Conservation (phyloP, 176 grass and related monocot genomes). For the Pontederia paniculata region DNA sequence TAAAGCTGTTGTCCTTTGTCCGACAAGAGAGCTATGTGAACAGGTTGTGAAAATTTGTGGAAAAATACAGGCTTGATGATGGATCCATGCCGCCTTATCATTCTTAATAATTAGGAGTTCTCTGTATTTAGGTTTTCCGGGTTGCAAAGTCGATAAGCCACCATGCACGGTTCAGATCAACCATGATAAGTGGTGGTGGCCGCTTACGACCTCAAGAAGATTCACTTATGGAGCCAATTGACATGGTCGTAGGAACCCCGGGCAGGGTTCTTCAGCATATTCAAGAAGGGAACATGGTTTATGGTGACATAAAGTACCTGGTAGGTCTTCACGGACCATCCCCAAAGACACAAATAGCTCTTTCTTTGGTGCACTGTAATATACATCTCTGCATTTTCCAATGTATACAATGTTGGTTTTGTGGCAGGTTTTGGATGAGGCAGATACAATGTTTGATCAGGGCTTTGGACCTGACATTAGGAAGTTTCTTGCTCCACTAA, state of each 20-base stretch:
- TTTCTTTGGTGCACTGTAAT: background rate
- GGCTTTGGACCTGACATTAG: constrained; percentile 77
- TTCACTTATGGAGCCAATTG: constrained; percentile 72
- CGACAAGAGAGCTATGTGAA: constrained; percentile 86
- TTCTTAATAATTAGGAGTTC: too few relatives aligned
- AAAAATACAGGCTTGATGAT: too few relatives aligned
- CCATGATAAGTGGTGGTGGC: constrained; percentile 80
- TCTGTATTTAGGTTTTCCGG: constrained; percentile 48
- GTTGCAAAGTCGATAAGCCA: constrained; percentile 91
- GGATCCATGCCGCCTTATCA: too few relatives aligned
- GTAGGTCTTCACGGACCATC: constrained; percentile 30
- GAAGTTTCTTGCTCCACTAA: constrained; percentile 86
- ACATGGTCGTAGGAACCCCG: constrained; percentile 92
- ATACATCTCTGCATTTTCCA: background rate
- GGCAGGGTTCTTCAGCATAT: constrained; percentile 94
- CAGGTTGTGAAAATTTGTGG: constrained; percentile 42
- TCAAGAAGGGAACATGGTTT: constrained; percentile 89
- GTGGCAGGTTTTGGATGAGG: constrained; percentile 82
- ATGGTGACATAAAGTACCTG: constrained; percentile 94
- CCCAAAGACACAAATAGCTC: background rate
- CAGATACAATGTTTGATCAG: constrained; percentile 99
- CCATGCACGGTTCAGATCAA: constrained; percentile 84
- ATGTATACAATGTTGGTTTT: background rate
- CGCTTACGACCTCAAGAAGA: constrained; percentile 86
- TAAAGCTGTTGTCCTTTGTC: constrained; percentile 74